Conservation (phyloP, 176 grass and related monocot genomes). For the Oropetium thomaeum region DNA sequence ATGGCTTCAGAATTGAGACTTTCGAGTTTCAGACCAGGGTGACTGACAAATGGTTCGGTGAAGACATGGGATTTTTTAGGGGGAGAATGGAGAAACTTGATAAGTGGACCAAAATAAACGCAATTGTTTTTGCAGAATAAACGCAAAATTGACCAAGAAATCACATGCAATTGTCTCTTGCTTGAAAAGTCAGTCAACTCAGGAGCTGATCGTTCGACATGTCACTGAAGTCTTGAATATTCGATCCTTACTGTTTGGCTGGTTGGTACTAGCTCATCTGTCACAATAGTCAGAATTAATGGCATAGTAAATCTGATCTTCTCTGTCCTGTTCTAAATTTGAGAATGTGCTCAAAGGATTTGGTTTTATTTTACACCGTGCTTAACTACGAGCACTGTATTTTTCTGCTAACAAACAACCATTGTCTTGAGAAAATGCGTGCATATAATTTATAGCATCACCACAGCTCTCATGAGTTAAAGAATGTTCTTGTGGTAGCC, state of each 20-base stretch:
- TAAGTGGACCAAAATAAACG: not conserved
- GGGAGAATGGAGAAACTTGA: slow-evolving; percentile 2
- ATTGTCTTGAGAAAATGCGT: not conserved
- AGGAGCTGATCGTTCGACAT: slow-evolving; percentile 4
- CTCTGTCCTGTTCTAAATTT: slow-evolving; percentile 15
- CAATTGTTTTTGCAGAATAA: no score
- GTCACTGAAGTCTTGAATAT: slow-evolving; percentile 2
- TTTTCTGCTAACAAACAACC: slow-evolving; percentile 30
- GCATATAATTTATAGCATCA: not conserved
- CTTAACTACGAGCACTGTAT: not conserved
- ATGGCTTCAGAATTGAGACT: slow-evolving; percentile 11
- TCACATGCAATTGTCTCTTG: not conserved
- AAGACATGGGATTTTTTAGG: not conserved
- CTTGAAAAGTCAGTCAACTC: slow-evolving; percentile 17
- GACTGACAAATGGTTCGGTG: slow-evolving; percentile 3
- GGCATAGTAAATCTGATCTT: not conserved
- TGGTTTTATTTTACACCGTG: not conserved
- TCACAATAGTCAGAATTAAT: slow-evolving; percentile 7
- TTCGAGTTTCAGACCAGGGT: not conserved
- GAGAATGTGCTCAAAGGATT: not conserved
- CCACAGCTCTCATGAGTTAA: not conserved
- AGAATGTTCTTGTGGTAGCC: not conserved
- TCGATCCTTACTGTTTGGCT: not conserved
- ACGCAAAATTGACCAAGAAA: not conserved
- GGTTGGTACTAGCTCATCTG: slow-evolving; percentile 3